A percentile compares a stretch with the other conserved stretches of the same genome.
Conservation (phyloP, 78 protist genomes). For the Tieghemostelium lacteum region DNA sequence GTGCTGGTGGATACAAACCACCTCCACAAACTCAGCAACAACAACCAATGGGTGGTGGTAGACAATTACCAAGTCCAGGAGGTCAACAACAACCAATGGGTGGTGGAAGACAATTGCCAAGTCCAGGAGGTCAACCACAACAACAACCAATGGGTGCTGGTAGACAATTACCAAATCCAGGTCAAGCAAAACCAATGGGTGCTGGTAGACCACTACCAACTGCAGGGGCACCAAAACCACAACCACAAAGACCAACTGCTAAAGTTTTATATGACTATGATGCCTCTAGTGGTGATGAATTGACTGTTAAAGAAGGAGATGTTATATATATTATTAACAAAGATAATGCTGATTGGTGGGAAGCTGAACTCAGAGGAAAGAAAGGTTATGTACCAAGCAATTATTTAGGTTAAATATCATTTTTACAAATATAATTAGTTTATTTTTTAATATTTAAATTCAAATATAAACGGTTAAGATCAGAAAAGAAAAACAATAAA, state of each 20-base stretch:
- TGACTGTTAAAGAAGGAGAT: constrained; percentile 88
- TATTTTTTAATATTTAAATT: no score
- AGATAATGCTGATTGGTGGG: constrained; percentile 90
- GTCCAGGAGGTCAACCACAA: not conserved
- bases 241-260: constrained; percentile 74
- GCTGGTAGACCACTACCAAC: constrained; percentile 30
- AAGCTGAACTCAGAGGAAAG: constrained; percentile 85
- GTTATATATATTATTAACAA: constrained; percentile 71
- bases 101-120: not conserved
- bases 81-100: constrained; percentile 9
- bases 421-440: no score
- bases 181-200: not conserved
- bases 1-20: not conserved
- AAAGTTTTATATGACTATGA: constrained; percentile 84
- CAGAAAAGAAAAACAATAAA: no score
- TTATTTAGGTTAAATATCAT: constrained; percentile 12
- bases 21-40: constrained; percentile 33
- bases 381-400: constrained; percentile 83
- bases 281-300: constrained; percentile 84
- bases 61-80: constrained; percentile 4
- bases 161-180: constrained; percentile 48
- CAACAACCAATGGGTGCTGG: constrained; percentile 41
- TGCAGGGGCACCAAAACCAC: constrained; percentile 49
- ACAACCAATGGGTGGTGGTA: not conserved
- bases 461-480: no score